Base-by-base conservation (phyloP, 768 basidiomycete genomes). In the Leccinum boreale region DNA sequence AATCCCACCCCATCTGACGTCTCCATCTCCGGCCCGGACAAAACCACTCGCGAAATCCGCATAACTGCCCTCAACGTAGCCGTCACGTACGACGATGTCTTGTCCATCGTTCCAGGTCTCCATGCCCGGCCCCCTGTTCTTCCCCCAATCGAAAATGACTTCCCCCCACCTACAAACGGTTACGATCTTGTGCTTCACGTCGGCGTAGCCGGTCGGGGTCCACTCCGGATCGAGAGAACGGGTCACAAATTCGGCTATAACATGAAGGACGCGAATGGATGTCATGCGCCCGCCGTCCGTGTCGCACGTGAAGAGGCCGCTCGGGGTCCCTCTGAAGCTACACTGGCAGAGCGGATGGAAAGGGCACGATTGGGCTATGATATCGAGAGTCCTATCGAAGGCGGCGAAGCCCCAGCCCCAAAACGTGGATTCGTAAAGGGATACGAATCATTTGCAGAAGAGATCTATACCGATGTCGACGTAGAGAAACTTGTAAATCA, bases 121-220 rank as follows among this genome's bases (percentile, higher is more conserved):
- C 84, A 89, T 67, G 73, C 78, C n/a, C 74, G 79, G 7, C 87
- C 87, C 1, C 87, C 87, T 9, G 55, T 68, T 26, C 67, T 79
- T 8, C 74, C 81, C 19, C 65, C 77, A 0, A 75, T 78, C 4
- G 68, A 72, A 6, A 70, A 75, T n/a, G 71, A 68, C 17, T 74
- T 73, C 28, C 68, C 78, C 24, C 60, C 78, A 24, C 77, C 78
- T 23, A 67, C 70, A 19, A 73, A 72, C 52, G 85, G 84, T 12
- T 89, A 84, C 63, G 87, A 89, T 65, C 82, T 89, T 63, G 80
- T 89, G 53, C 81, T 89, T 63, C 87, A 89, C 63, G 77, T 89
- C 28, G 87, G 87, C 4, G 83, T 86, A 19, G 86, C 85, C 5
- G 82, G 83, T 15, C 78, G 84, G 12, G 87, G 87, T 0, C 79